These are phyloP conservation scores for Nymphaea thermarum DNA, from an alignment of 164 flowering plant genomes.

Conservation along the genomic window DNA sequence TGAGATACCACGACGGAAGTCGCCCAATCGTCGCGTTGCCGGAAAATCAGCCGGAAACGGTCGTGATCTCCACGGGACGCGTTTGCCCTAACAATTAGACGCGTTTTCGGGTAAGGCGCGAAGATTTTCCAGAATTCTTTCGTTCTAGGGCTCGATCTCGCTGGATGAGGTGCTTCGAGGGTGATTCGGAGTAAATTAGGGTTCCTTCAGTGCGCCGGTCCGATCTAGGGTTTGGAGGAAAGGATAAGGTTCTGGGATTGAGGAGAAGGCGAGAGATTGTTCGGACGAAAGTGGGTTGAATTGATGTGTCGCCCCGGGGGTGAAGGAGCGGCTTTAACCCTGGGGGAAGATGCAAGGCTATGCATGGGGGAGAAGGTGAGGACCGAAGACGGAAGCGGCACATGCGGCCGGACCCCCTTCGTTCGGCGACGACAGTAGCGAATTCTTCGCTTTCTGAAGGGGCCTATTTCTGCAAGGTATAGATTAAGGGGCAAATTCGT, in stretches of 20 bases:
- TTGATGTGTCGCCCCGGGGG: conserved; percentile 35
- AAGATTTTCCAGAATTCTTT: background rate
- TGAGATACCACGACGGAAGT: background rate
- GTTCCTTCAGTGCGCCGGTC: background rate
- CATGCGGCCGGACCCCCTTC: conserved; percentile 52
- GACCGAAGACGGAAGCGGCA: conserved; percentile 43
- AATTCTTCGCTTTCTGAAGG: background rate
- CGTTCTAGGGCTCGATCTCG: background rate
- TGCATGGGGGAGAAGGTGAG: conserved; percentile 64
- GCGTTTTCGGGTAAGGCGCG: background rate
- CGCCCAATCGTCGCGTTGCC: background rate
- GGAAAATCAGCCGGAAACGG: background rate
- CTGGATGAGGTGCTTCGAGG: background rate
- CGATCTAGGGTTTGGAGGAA: background rate
- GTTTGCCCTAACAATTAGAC: background rate
- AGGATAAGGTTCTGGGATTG: background rate
- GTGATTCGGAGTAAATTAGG: background rate
- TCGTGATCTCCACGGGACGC: background rate
- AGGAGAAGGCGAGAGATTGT: background rate
- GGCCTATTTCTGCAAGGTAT: background rate
- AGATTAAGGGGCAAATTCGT: too few relatives aligned
- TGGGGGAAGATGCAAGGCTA: conserved; percentile 48
- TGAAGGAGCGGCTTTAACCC: background rate
- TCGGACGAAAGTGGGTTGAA: conserved; percentile 10
- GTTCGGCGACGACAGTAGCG: background rate